Percentiles rank a stretch among this genome's conserved stretches.
Conservation (phyloP, 805 yeast species). For the Schizosaccharomyces japonicus region DNA sequence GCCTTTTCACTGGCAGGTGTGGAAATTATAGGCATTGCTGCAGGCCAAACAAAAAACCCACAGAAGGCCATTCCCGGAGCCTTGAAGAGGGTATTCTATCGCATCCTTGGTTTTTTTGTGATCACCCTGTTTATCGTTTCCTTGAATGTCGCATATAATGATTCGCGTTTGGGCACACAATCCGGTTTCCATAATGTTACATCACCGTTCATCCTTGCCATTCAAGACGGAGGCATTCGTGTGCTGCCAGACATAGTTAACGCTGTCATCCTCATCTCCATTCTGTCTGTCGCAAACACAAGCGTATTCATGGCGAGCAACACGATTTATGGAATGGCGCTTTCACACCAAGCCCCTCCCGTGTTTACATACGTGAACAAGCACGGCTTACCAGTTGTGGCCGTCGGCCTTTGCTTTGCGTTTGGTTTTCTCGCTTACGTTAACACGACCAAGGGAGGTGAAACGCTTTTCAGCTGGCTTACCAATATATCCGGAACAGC, state of each 20-base stretch:
- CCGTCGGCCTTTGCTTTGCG: conserved; percentile 23
- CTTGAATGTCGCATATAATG: conserved; percentile 46
- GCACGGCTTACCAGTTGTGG: conserved; percentile 45
- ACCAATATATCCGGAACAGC: conserved; percentile 56
- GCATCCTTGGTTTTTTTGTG: conserved; percentile 42
- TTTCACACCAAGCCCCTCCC: conserved; percentile 49
- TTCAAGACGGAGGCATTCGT: conserved; percentile 34
- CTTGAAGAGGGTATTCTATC: conserved; percentile 52
- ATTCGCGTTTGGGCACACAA: conserved; percentile 31
- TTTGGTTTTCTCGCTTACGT: conserved; percentile 22
- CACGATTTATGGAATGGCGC: conserved; percentile 27
- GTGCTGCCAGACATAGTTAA: conserved; percentile 58
- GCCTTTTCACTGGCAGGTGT: conserved; percentile 41
- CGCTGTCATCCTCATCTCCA: conserved; percentile 47
- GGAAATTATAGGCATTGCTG: conserved; percentile 44
- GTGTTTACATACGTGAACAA: conserved; percentile 36
- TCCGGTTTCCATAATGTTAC: too few relatives aligned
- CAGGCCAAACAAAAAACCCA: conserved; percentile 45
- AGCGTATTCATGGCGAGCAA: conserved; percentile 49
- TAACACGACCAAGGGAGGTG: conserved; percentile 1
- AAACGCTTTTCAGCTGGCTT: conserved; percentile 42
- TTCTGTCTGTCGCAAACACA: conserved; percentile 68
- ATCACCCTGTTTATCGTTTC: conserved; percentile 38
- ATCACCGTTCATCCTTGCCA: conserved; percentile 70
- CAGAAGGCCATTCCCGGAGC: conserved; percentile 39